These are phyloP conservation scores for Aspergillus nanangensis DNA, from an alignment of 495 filamentous ascomycete species.

Conservation along the genomic window DNA sequence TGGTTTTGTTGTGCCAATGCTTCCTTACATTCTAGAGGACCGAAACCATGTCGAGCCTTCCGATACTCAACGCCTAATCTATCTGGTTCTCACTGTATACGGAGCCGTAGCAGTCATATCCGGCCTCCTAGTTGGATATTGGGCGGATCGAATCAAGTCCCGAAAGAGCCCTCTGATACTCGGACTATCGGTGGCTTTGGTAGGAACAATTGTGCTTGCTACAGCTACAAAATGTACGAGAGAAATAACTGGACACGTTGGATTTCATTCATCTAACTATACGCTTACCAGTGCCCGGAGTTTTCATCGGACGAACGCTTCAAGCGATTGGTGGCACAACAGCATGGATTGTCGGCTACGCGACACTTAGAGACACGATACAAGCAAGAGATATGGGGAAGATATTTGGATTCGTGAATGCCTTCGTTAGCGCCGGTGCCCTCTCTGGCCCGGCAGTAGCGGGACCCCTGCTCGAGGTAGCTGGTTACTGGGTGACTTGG, in stretches of 20 bases:
- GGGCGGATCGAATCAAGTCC: constrained; percentile 15
- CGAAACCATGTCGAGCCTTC: constrained; percentile 14
- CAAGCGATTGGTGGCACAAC: constrained; percentile 24
- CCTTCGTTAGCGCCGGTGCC: constrained; percentile 15
- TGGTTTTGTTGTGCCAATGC: constrained; percentile 23
- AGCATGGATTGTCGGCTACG: constrained; percentile 25
- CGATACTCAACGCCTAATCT: constrained; percentile 12
- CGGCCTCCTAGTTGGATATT: constrained; percentile 14
- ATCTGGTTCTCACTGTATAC: constrained; percentile 12
- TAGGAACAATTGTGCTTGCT: constrained; percentile 15
- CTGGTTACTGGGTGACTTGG: constrained; percentile 30
- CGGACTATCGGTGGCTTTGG: constrained; percentile 11
- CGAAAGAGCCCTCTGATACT: constrained; percentile 15
- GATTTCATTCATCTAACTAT: neutral
- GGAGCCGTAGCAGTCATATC: constrained; percentile 17
- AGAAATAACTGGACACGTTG: neutral
- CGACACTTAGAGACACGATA: constrained; percentile 23
- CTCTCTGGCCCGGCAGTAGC: constrained; percentile 19
- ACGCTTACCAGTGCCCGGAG: constrained; percentile 11
- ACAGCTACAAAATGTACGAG: constrained; percentile 14
- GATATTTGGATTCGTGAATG: constrained; percentile 15
- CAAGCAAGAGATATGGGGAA: constrained; percentile 25
- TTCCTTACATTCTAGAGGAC: constrained; percentile 20
- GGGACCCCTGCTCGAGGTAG: constrained; percentile 18
- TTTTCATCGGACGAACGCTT: constrained; percentile 25